Evolutionary conservation across 2,329 filamentous ascomycete genomes (phyloP), one percentile per base, ranked within the genome.

Genomic region (Cryphonectria radicalis): DNA sequence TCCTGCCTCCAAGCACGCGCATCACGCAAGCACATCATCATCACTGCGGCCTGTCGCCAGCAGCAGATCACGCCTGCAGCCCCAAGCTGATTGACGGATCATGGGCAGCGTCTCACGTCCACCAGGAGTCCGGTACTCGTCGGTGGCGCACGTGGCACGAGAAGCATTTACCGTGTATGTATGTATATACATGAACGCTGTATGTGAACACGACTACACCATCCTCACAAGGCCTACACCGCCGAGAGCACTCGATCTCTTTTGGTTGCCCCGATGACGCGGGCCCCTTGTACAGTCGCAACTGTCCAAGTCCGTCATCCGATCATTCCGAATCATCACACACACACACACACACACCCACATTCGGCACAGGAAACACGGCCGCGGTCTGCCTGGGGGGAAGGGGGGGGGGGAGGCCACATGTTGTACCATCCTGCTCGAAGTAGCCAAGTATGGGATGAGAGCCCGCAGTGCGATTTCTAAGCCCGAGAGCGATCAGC

Each of bases 401-500:
- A 32, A 32, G 3, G 32, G 32, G 32, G 32, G 32, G 3, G 32
- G 32, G 53, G 25, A 14, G 55, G 1, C 4, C 28, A 46, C 43
- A n/a, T 19, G n/a, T 50, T n/a, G 13, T 25, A 25, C 62, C 63
- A 57, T 13, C 28, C 25, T n/a, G 28, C n/a, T 25, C 40, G 37
- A 37, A n/a, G 10, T 10, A 32, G 11, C 43, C 19, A 28, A 59
- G 67, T 57, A n/a, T 63, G 28, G 32, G 19, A 32, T 32, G 32
- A 22, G 43, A 8, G 40, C 57, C 40, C 35, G 63, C 32, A 37
- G 50, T 64, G 63, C 67, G 57, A 72, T 72, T 70, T 59, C 67
- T 70, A 70, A 72, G 46, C 67, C 28, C 28, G 14, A 11, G 32
- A n/a, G 2, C 22, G 43, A 66, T 43, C 35, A 50, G 53, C 42